Conservation (phyloP, 176 grass and related monocot genomes). For the Sorghum bicolor region DNA sequence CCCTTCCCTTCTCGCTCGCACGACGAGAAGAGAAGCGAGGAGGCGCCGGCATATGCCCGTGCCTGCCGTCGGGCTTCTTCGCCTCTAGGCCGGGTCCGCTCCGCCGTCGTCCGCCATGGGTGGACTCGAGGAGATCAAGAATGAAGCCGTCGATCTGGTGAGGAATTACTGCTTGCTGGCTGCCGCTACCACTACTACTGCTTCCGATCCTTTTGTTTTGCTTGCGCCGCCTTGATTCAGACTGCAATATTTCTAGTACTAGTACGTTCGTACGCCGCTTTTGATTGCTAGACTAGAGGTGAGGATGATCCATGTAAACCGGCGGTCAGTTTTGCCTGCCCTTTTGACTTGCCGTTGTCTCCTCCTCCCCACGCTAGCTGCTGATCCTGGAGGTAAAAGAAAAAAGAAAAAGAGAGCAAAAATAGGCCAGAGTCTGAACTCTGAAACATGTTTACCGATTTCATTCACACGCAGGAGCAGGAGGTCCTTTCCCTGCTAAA, state of each 20-base stretch:
- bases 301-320: neutral
- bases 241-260: neutral
- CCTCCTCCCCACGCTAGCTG: no score
- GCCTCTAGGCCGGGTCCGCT: neutral
- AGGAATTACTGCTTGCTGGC: neutral
- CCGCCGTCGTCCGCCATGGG: constrained; percentile 29
- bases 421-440: neutral
- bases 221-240: neutral
- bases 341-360: neutral
- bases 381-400: neutral
- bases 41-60: neutral
- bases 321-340: neutral
- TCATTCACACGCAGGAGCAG: neutral
- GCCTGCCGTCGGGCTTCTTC: neutral
- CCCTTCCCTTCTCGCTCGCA: neutral
- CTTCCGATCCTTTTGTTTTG: neutral
- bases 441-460: neutral
- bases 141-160: constrained; percentile 94
- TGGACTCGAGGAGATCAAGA: constrained; percentile 79
- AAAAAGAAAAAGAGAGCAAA: no score
- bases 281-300: no score
- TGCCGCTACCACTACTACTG: no score
- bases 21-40: neutral
- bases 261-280: neutral
- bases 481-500: neutral